These are phyloP conservation scores for Haplosporangium sp. DNA, from an alignment of 371 early-diverging fungal genomes.

Conservation along the genomic window DNA sequence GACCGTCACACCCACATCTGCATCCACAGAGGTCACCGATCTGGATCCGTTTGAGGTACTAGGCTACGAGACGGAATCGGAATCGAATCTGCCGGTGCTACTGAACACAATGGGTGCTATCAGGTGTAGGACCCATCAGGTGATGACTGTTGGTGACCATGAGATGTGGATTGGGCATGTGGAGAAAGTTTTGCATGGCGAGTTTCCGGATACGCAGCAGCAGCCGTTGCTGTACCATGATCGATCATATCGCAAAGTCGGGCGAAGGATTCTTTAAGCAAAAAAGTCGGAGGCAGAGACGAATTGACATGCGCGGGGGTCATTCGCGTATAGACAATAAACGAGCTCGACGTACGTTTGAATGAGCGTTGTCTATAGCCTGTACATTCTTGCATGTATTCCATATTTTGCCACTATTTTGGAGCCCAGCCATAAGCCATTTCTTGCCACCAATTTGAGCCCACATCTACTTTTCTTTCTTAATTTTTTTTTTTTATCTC, in stretches of 20 bases:
- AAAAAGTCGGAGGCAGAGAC: not conserved
- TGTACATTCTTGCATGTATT: too few relatives aligned
- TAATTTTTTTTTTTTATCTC: not conserved
- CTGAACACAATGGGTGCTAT: conserved; percentile 72
- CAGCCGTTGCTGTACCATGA: conserved; percentile 74
- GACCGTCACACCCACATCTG: too few relatives aligned
- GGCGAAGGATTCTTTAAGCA: conserved; percentile 42
- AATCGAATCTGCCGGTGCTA: conserved; percentile 67
- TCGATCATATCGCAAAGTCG: conserved; percentile 70
- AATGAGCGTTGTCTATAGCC: too few relatives aligned
- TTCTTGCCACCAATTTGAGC: not conserved
- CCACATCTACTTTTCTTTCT: not conserved
- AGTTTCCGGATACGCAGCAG: conserved; percentile 40
- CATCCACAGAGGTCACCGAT: conserved; percentile 3
- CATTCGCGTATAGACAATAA: not conserved
- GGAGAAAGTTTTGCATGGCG: conserved; percentile 66
- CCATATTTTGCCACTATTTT: too few relatives aligned
- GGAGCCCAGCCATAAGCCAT: too few relatives aligned
- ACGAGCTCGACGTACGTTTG: not conserved
- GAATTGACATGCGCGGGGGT: not conserved
- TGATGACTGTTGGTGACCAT: conserved; percentile 72
- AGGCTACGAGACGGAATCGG: conserved; percentile 63
- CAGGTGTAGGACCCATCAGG: conserved; percentile 64
- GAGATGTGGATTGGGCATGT: conserved; percentile 76
- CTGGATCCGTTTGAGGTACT: conserved; percentile 65